These are phyloP conservation scores for Colletotrichum shisoi DNA, from an alignment of 2,329 filamentous ascomycete genomes.

Conservation along the genomic window DNA sequence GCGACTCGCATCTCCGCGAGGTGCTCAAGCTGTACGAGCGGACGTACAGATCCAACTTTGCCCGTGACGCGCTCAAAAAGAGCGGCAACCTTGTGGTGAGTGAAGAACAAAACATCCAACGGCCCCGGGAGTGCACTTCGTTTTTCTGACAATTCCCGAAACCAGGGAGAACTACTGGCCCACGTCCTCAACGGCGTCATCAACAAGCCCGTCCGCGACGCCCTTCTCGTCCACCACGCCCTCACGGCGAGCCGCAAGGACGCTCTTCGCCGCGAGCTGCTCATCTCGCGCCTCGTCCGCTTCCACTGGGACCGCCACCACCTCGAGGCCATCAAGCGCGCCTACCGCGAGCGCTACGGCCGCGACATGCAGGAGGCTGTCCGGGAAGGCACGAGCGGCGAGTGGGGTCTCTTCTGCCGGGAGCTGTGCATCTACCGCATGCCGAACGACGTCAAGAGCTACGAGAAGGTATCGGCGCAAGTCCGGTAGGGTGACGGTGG, in stretches of 20 bases:
- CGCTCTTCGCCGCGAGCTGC: slow-evolving; percentile 78
- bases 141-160: no score
- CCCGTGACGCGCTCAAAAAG: slow-evolving; percentile 84
- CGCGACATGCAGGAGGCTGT: slow-evolving; percentile 79
- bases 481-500: neutral
- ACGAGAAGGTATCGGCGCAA: slow-evolving; percentile 53
- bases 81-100: slow-evolving; percentile 91
- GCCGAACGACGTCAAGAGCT: slow-evolving; percentile 65
- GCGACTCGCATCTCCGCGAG: slow-evolving; percentile 82
- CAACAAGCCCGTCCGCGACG: slow-evolving; percentile 92
- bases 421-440: slow-evolving; percentile 71
- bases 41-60: slow-evolving; percentile 80
- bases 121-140: no score
- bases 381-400: slow-evolving; percentile 75
- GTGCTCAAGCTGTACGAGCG: slow-evolving; percentile 79
- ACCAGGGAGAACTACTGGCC: slow-evolving; percentile 87
- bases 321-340: slow-evolving; percentile 78
- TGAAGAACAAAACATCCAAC: slow-evolving; percentile 43
- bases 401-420: slow-evolving; percentile 80
- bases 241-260: slow-evolving; percentile 77
- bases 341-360: slow-evolving; percentile 81
- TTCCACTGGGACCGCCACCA: slow-evolving; percentile 92
- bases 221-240: slow-evolving; percentile 88
- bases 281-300: slow-evolving; percentile 86
- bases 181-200: slow-evolving; percentile 97